These are phyloP conservation scores for Ophiostoma montium DNA, from an alignment of 2,329 filamentous ascomycete genomes.

Conservation along the genomic window DNA sequence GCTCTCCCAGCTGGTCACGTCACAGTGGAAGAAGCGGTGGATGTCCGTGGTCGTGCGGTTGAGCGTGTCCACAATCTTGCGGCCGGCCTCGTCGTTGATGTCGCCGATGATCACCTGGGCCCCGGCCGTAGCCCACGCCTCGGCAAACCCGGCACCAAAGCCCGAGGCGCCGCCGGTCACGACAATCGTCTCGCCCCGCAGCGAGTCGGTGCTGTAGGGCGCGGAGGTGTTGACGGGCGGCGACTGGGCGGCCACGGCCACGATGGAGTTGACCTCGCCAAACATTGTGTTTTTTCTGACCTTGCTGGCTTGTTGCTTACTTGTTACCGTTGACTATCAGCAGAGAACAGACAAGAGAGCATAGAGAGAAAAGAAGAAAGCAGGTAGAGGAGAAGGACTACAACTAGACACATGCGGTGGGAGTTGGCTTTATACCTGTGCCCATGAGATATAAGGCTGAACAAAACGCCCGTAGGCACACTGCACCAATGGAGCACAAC, in stretches of 20 bases:
- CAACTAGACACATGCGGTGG: too few species aligned
- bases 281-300: neutral
- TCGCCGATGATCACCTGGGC: constrained; percentile 52
- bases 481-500: too few species aligned
- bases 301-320: too few species aligned
- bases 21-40: constrained; percentile 43
- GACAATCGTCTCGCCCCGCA: constrained; percentile 41
- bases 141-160: constrained; percentile 39
- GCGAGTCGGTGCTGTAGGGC: constrained; percentile 29
- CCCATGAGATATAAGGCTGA: too few species aligned
- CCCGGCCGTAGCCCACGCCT: constrained; percentile 36
- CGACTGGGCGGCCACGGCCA: neutral
- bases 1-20: constrained; percentile 50
- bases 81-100: constrained; percentile 39
- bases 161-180: constrained; percentile 52
- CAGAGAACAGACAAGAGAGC: neutral
- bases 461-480: too few species aligned
- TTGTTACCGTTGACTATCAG: too few species aligned
- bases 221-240: constrained; percentile 30
- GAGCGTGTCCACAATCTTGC: constrained; percentile 37
- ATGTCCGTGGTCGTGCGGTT: constrained; percentile 27
- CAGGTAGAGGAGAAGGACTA: too few species aligned
- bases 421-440: too few species aligned
- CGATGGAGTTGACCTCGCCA: neutral
- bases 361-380: neutral